phyloP scores from a whole-genome alignment of 148 eudicot genomes.

The Chenopodium suecicum region DNA sequence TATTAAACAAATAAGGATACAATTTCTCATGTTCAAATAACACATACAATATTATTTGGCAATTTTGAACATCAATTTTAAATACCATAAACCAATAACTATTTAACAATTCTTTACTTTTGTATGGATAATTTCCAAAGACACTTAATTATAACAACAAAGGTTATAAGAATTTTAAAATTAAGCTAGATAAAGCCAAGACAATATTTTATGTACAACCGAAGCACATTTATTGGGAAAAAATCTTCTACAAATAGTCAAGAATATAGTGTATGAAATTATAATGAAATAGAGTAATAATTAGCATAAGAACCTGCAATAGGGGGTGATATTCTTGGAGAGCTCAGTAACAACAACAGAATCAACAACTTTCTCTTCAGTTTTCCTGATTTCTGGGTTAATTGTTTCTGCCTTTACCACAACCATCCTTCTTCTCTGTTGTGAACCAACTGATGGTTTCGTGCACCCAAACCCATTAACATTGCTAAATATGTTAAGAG shows the following conservation, averaged over 20 bases:
- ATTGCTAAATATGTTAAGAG: conserved; percentile 21
- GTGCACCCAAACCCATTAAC: conserved; percentile 27
- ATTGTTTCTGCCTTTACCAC: conserved; percentile 71
- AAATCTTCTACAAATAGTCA: too few relatives aligned
- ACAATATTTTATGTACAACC: too few relatives aligned
- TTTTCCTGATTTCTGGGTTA: conserved; percentile 80
- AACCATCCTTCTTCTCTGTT: conserved; percentile 36
- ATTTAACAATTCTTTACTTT: too few relatives aligned
- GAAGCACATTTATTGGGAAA: too few relatives aligned
- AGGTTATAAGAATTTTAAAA: too few relatives aligned
- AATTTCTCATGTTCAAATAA: neutral
- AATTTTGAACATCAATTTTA: neutral
- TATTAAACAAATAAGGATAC: too few relatives aligned
- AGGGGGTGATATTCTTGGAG: conserved; percentile 80
- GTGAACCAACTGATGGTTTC: conserved; percentile 9
- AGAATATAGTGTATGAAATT: neutral
- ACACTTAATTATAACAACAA: too few relatives aligned
- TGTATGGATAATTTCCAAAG: too few relatives aligned
- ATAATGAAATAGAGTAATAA: neutral
- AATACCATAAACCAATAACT: too few relatives aligned
- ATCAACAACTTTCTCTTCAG: conserved; percentile 86
- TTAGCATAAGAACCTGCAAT: conserved; percentile 64
- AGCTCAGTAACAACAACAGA: conserved; percentile 75
- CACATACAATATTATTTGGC: neutral
- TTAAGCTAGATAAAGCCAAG: too few relatives aligned